Base-by-base conservation (phyloP, 2,329 filamentous ascomycete species). In the Aspergillus versicolor region DNA sequence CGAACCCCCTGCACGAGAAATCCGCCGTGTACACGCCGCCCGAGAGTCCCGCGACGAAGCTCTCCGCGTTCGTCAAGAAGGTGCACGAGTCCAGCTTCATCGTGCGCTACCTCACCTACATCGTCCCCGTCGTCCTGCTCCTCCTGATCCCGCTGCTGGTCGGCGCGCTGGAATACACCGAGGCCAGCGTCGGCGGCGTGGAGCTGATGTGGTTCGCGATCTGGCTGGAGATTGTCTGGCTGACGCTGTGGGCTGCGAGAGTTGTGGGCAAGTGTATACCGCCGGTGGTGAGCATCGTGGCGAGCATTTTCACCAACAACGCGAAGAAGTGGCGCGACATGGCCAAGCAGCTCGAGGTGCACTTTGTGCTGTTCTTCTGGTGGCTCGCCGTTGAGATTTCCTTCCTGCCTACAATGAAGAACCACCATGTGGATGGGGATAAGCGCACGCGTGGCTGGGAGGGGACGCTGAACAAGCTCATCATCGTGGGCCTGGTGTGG, bases 241-340 rank as follows among this genome's bases (percentile, higher is more conserved):
- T 93, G 61, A 91, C 91, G 0, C 80, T 97, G 0, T 97, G 93
- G 93, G 88, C 88, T 30, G 27, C 27, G 27, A 9, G 27, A 1
- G 3, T 30, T 9, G 27, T 30, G 27, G 19, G 88, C 84, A 54
- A 75, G 85, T 67, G 77, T 81, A 70, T 67, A 87, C 1, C 84
- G 79, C 65, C 79, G 27, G 3, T 83, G 0, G 81, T 88, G 41
- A 83, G 85, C 2, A 65, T 88, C 1, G 57, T 89, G 15, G 87
- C 91, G 5, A 90, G 87, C 66, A 79, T 93, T 5, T 87, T 91
- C 68, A 94, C 92, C 15, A 94, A 92, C 71, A 93, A 90, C 65
- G 83, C 86, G 67, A 96, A 94, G 77, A 97, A 97, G 71, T 97
- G 92, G 92, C 88, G 87, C 67, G 92, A 96, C 66, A 86, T 97